Conservation (phyloP, 495 filamentous ascomycete genomes). For the Aspergillus sclerotiicarbonarius region DNA sequence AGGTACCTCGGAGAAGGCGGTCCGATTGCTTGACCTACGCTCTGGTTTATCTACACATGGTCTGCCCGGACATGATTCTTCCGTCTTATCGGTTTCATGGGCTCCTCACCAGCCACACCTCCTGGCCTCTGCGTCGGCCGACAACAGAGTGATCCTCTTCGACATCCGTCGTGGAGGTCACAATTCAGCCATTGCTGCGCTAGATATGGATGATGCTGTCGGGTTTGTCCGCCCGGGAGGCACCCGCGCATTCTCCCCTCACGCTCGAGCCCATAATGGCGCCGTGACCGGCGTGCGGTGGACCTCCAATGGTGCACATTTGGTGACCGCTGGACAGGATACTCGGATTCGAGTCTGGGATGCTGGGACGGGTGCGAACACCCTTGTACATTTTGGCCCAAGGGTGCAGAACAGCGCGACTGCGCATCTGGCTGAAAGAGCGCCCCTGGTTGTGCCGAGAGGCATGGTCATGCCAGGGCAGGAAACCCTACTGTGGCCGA, state of each 20-base stretch:
- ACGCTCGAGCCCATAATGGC: slow-evolving; percentile 65
- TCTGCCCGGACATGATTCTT: slow-evolving; percentile 68
- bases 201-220: slow-evolving; percentile 80
- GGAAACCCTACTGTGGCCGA: slow-evolving; percentile 72
- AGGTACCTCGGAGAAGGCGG: slow-evolving; percentile 74
- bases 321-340: slow-evolving; percentile 81
- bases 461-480: slow-evolving; percentile 47
- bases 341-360: slow-evolving; percentile 82
- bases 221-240: slow-evolving; percentile 44
- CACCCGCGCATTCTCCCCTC: slow-evolving; percentile 40
- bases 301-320: slow-evolving; percentile 70
- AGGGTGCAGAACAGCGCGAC: slow-evolving; percentile 61
- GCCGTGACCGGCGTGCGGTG: slow-evolving; percentile 80
- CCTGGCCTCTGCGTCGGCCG: slow-evolving; percentile 71
- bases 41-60: slow-evolving; percentile 75
- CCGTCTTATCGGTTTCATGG: slow-evolving; percentile 75
- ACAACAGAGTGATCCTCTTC: slow-evolving; percentile 80
- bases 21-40: slow-evolving; percentile 79
- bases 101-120: slow-evolving; percentile 74
- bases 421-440: slow-evolving; percentile 57
- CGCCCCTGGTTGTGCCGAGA: slow-evolving; percentile 60
- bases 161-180: slow-evolving; percentile 71
- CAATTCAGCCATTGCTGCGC: slow-evolving; percentile 60
- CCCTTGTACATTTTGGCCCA: slow-evolving; percentile 78
- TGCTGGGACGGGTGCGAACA: slow-evolving; percentile 73